phyloP scores from a whole-genome alignment of 805 yeast genomes.

The Kazachstania bromeliacearum region DNA sequence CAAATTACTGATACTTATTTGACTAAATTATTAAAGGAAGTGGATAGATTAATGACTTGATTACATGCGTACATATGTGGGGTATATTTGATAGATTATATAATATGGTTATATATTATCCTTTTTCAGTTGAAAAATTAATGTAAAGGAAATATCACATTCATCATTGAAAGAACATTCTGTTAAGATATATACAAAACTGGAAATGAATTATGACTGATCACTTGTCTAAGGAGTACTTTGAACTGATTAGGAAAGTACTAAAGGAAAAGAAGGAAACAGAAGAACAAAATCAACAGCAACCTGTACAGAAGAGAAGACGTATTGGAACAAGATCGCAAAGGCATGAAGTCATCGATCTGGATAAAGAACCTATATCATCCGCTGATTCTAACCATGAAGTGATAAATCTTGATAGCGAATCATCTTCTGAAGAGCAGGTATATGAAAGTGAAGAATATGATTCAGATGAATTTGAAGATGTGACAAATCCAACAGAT shows the following conservation, averaged over 20 bases:
- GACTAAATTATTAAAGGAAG: slow-evolving; percentile 28
- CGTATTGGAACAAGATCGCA: background rate
- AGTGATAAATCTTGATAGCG: no score
- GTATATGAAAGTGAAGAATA: slow-evolving; percentile 17
- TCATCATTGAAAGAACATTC: no score
- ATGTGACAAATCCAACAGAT: slow-evolving; percentile 9
- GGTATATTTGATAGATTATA: no score
- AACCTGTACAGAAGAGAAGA: slow-evolving; percentile 14
- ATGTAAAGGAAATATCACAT: no score
- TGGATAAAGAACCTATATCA: no score
- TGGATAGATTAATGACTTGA: slow-evolving; percentile 10
- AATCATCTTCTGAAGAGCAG: background rate
- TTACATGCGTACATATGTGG: background rate
- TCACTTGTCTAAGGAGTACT: slow-evolving; percentile 24
- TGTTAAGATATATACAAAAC: no score
- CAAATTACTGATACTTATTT: slow-evolving; percentile 35
- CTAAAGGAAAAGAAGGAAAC: slow-evolving; percentile 17
- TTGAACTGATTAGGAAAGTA: slow-evolving; percentile 24
- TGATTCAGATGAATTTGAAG: slow-evolving; percentile 23
- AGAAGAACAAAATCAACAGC: slow-evolving; percentile 1
- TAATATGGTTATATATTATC: no score
- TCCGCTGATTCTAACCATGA: no score
- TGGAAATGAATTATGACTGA: slow-evolving; percentile 18
- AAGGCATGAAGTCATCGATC: background rate
- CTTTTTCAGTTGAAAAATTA: no score